phyloP scores from a whole-genome alignment of 257 asterid genomes.

The Forsythia viridissima region DNA sequence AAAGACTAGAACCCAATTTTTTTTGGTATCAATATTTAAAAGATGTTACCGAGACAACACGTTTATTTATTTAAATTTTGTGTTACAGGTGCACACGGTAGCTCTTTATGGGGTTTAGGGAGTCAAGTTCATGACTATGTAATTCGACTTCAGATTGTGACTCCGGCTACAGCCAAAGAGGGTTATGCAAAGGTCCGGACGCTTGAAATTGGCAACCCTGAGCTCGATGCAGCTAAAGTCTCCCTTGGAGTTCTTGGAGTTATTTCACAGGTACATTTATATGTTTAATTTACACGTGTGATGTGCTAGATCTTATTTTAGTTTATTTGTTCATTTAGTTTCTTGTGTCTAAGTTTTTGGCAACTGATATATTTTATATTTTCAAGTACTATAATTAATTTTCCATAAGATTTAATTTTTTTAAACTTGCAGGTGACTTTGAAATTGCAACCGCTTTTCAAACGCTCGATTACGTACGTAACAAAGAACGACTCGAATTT shows the following conservation, averaged over 20 bases:
- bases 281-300: too few species aligned
- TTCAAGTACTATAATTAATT: too few species aligned
- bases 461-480: conserved; percentile 42
- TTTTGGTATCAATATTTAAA: too few species aligned
- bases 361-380: too few species aligned
- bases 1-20: too few species aligned
- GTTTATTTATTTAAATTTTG: background rate
- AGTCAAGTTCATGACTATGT: conserved; percentile 67
- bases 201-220: too few species aligned
- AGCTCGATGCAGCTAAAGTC: conserved; percentile 63
- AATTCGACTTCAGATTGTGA: conserved; percentile 39
- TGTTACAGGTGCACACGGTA: conserved; percentile 66
- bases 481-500: conserved; percentile 40
- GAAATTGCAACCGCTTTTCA: conserved; percentile 51
- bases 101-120: conserved; percentile 69
- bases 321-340: too few species aligned
- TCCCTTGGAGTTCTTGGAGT: conserved; percentile 83
- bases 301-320: too few species aligned
- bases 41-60: too few species aligned
- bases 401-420: too few species aligned
- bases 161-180: conserved; percentile 41
- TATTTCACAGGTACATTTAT: conserved; percentile 51
- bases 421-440: conserved; percentile 50
- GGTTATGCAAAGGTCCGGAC: conserved; percentile 47
- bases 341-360: too few species aligned